Conservation (phyloP, 805 yeast species). For the Candida xiaguanensis region DNA sequence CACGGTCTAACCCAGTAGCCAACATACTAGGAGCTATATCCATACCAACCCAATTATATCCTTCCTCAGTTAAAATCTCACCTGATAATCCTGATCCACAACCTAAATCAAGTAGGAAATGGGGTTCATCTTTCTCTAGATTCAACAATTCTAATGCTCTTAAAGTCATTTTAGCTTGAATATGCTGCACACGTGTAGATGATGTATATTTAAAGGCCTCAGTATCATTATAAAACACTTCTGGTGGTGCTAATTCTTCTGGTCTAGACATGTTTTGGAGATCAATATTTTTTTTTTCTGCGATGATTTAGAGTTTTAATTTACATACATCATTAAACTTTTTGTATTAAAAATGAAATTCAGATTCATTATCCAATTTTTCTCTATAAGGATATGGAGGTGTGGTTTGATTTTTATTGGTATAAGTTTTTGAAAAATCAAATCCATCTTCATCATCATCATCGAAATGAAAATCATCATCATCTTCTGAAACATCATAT, state of each 20-base stretch:
- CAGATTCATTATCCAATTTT: slow-evolving; percentile 19
- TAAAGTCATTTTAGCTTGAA: slow-evolving; percentile 96
- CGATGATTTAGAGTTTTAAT: slow-evolving; percentile 1
- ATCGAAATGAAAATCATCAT: slow-evolving; percentile 1
- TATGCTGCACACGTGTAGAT: slow-evolving; percentile 95
- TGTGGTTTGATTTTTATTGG: background rate
- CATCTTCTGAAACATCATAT: slow-evolving; percentile 1
- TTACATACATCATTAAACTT: background rate
- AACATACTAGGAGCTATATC: slow-evolving; percentile 96
- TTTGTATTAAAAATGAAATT: slow-evolving; percentile 19
- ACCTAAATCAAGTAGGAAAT: slow-evolving; percentile 84
- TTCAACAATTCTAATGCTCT: slow-evolving; percentile 87
- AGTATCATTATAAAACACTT: slow-evolving; percentile 84
- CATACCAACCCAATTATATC: slow-evolving; percentile 93
- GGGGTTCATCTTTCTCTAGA: slow-evolving; percentile 54
- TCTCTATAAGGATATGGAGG: slow-evolving; percentile 9
- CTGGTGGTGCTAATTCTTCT: slow-evolving; percentile 95
- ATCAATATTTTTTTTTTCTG: background rate
- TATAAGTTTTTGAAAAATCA: slow-evolving; percentile 11
- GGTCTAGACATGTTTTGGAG: slow-evolving; percentile 79
- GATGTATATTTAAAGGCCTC: slow-evolving; percentile 89
- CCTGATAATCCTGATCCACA: slow-evolving; percentile 98
- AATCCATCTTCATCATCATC: slow-evolving; percentile 13
- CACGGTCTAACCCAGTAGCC: slow-evolving; percentile 90
- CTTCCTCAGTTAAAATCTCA: slow-evolving; percentile 89